Evolutionary conservation across 345 rosid genomes (phyloP).

Genomic region (Dipteronia dyeriana): DNA sequence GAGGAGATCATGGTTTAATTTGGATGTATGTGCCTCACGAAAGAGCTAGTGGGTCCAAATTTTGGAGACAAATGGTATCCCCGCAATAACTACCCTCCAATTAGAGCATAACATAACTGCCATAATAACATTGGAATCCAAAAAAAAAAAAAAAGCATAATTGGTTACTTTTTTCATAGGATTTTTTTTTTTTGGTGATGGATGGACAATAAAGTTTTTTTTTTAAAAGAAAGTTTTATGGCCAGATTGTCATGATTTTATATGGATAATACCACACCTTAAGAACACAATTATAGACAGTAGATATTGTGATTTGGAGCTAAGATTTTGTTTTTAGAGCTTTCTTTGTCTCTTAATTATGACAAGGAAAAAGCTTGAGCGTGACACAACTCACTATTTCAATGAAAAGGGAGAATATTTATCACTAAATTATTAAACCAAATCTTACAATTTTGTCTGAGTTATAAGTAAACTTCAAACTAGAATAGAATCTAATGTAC

Average conservation of each 20-base stretch:
- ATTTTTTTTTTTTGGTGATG: neutral
- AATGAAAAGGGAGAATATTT: neutral
- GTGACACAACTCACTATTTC: neutral
- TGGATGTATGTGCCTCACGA: constrained; percentile 4
- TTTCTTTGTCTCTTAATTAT: constrained; percentile 14
- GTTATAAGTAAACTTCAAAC: neutral
- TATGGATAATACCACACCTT: constrained; percentile 13
- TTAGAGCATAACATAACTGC: constrained; percentile 8
- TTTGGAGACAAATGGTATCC: constrained; percentile 44
- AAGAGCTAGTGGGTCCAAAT: constrained; percentile 31
- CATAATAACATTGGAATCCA: neutral
- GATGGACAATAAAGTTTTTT: neutral
- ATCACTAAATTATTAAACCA: neutral
- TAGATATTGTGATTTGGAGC: constrained; percentile 12
- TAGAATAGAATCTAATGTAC: too few relatives aligned
- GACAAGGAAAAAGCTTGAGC: neutral
- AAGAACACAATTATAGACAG: neutral
- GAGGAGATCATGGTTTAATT: neutral
- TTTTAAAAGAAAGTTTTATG: neutral
- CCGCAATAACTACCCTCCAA: constrained; percentile 34
- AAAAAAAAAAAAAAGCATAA: neutral
- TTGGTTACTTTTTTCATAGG: neutral
- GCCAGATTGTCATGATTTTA: constrained; percentile 20
- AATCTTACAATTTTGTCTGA: neutral
- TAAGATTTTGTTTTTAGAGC: neutral